Evolutionary conservation across 208 protist species (phyloP).

Genomic region (Leishmania guyanensis): DNA sequence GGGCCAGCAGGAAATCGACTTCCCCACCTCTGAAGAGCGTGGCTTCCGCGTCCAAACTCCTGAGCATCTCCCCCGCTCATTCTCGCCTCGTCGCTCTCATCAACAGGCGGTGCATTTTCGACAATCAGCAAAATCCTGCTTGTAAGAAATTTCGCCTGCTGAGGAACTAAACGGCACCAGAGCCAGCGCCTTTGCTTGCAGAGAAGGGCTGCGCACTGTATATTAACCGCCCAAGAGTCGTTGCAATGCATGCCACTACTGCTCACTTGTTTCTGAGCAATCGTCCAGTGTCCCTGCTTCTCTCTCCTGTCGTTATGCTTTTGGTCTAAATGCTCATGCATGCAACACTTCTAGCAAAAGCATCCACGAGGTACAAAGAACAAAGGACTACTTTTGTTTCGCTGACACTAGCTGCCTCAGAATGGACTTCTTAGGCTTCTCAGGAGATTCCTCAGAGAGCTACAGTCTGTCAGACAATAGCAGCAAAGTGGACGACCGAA

Average conservation of each 20-base stretch:
- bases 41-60: not conserved
- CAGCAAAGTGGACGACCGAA: slow-evolving; percentile 13
- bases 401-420: not conserved
- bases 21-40: not conserved
- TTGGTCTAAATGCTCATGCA: not conserved
- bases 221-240: no score
- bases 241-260: not conserved
- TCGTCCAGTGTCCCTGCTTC: not conserved
- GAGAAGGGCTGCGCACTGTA: not conserved
- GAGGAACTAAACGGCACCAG: not conserved
- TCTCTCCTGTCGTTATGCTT: not conserved
- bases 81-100: not conserved
- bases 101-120: not conserved
- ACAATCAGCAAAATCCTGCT: not conserved
- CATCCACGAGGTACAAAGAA: not conserved
- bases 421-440: not conserved
- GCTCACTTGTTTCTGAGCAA: not conserved
- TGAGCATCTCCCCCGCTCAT: not conserved
- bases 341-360: not conserved
- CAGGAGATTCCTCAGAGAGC: not conserved
- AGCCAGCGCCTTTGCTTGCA: not conserved
- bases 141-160: not conserved
- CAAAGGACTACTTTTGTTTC: not conserved
- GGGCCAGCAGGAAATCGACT: not conserved
- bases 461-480: not conserved